phyloP scores from a whole-genome alignment of 2,329 filamentous ascomycete genomes.

The Dothistroma pini region DNA sequence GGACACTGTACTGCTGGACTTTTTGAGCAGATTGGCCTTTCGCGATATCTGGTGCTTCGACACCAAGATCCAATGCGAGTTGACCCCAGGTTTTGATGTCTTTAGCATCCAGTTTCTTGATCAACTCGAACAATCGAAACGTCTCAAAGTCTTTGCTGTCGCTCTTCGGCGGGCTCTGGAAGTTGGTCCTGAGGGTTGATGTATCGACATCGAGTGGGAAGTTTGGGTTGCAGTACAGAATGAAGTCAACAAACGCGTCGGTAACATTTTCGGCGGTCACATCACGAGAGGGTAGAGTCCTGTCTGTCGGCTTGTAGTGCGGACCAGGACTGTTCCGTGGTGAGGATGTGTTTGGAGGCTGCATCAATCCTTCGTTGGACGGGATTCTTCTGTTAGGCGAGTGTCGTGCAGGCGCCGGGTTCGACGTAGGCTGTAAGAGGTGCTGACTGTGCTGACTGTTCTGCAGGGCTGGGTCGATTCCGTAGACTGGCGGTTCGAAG shows the following conservation, averaged over 20 bases:
- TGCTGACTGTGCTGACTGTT: constrained; percentile 23
- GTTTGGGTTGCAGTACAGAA: constrained; percentile 85
- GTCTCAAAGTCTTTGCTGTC: constrained; percentile 83
- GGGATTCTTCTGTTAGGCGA: constrained; percentile 15
- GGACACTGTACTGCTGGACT: constrained; percentile 89
- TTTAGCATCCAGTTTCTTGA: constrained; percentile 71
- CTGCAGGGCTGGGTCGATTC: constrained; percentile 25
- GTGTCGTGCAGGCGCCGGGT: constrained; percentile 2
- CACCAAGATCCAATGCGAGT: constrained; percentile 79
- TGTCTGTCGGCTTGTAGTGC: constrained; percentile 43
- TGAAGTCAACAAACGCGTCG: constrained; percentile 77
- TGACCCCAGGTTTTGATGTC: constrained; percentile 94
- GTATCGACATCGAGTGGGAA: constrained; percentile 69
- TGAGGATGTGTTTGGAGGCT: constrained; percentile 23
- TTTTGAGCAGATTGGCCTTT: constrained; percentile 83
- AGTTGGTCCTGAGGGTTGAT: constrained; percentile 66
- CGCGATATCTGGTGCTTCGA: constrained; percentile 74
- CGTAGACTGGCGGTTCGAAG: constrained; percentile 26
- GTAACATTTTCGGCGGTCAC: constrained; percentile 71
- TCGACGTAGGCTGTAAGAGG: constrained; percentile 16
- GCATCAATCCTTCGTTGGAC: constrained; percentile 24
- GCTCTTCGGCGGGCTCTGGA: constrained; percentile 76
- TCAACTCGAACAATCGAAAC: constrained; percentile 71
- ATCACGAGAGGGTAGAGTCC: constrained; percentile 61
- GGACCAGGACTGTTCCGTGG: constrained; percentile 20